Conservation (phyloP, 805 yeast genomes). For the Saccharomyces mikatae region DNA sequence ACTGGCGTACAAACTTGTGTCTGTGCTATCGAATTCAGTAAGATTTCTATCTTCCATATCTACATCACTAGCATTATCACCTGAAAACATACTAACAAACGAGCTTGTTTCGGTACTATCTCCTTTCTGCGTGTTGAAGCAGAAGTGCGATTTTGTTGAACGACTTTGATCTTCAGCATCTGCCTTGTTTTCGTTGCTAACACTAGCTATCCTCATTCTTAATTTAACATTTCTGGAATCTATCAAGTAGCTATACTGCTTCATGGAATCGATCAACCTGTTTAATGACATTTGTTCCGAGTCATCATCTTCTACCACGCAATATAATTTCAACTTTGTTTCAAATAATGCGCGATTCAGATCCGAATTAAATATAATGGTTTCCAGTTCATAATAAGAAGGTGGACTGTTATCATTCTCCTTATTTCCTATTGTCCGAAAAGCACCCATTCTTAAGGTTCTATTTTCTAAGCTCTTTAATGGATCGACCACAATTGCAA, state of each 20-base stretch:
- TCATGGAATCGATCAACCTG: conserved; percentile 20
- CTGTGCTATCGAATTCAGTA: conserved; percentile 20
- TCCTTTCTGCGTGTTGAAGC: not conserved
- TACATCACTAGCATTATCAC: conserved; percentile 20
- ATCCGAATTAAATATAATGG: conserved; percentile 15
- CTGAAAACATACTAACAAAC: conserved; percentile 10
- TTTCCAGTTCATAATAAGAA: conserved; percentile 18
- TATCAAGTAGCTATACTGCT: conserved; percentile 15
- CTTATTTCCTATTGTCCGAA: conserved; percentile 55
- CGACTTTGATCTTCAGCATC: not conserved
- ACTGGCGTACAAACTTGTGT: conserved; percentile 22
- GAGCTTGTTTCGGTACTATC: conserved; percentile 13
- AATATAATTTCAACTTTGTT: conserved; percentile 6
- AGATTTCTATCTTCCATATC: conserved; percentile 18
- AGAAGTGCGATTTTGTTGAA: not conserved
- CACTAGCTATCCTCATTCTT: not conserved
- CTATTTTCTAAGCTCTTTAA: conserved; percentile 54
- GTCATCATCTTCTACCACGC: conserved; percentile 4
- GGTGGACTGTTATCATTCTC: conserved; percentile 4
- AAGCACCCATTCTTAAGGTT: conserved; percentile 78
- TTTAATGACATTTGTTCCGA: conserved; percentile 10
- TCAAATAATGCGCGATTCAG: conserved; percentile 11
- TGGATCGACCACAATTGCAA: conserved; percentile 86
- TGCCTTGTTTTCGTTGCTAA: not conserved
- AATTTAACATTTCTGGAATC: conserved; percentile 5